Conservation (phyloP, 2,329 filamentous ascomycete genomes). For the Chaetomium sp. region DNA sequence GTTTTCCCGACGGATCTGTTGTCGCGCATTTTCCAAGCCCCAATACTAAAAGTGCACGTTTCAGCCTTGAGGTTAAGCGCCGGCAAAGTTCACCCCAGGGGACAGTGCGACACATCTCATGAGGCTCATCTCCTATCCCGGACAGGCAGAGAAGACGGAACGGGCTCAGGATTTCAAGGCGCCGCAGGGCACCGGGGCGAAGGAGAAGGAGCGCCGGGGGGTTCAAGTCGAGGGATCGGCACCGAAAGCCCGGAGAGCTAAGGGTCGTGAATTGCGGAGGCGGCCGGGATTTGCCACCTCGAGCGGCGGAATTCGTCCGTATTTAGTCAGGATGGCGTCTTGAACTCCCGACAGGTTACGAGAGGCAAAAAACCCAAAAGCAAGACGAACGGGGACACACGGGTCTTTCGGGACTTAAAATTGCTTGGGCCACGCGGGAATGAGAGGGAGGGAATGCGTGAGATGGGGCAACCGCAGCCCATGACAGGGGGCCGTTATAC, state of each 20-base stretch:
- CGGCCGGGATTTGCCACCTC: not conserved
- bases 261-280: not conserved
- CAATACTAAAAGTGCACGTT: not conserved
- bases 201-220: not conserved
- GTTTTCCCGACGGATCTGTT: not conserved
- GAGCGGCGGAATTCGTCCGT: not conserved
- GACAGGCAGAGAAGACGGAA: not conserved
- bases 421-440: not conserved
- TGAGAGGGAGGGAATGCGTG: not conserved
- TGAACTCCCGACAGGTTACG: not conserved
- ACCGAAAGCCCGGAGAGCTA: conserved; percentile 1
- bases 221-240: conserved; percentile 6
- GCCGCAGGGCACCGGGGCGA: not conserved
- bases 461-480: conserved; percentile 4
- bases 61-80: not conserved
- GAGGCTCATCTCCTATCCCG: not conserved
- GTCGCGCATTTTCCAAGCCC: not conserved
- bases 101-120: not conserved
- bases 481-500: conserved; percentile 20
- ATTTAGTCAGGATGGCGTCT: not conserved
- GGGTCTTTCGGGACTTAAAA: conserved; percentile 3
- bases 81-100: not conserved
- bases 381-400: not conserved
- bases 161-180: not conserved
- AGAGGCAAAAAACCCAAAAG: not conserved